phyloP scores from a whole-genome alignment of 2,329 filamentous ascomycete species.

The Xylaria sp. region DNA sequence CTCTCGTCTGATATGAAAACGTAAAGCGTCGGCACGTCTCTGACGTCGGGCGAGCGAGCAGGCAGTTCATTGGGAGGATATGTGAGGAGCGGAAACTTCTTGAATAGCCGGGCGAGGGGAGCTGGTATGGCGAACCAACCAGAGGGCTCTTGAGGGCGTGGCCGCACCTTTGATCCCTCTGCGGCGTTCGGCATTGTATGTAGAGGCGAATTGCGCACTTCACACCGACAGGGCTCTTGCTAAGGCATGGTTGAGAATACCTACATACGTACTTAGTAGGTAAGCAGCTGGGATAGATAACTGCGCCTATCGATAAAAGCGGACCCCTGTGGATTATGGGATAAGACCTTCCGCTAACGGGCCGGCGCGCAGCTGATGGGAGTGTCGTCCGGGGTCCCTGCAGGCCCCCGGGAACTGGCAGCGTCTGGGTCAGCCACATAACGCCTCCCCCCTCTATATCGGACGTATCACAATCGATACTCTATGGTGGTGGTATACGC shows the following conservation, averaged over 20 bases:
- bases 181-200: conserved; percentile 23
- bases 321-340: background rate
- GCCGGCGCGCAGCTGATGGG: conserved; percentile 10
- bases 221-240: background rate
- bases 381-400: background rate
- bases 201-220: background rate
- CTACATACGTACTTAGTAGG: too few relatives aligned
- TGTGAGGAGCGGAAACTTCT: conserved; percentile 80
- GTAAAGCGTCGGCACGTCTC: conserved; percentile 69
- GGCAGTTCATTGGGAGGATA: conserved; percentile 80
- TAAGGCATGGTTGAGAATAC: background rate
- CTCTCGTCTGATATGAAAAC: conserved; percentile 78
- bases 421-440: conserved; percentile 2
- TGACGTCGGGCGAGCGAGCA: conserved; percentile 56
- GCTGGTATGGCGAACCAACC: conserved; percentile 71
- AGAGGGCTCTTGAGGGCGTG: conserved; percentile 41
- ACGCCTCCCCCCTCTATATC: conserved; percentile 7
- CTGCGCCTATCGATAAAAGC: conserved; percentile 14
- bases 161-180: conserved; percentile 29
- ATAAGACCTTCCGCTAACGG: conserved; percentile 6
- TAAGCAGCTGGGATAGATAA: background rate
- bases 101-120: conserved; percentile 84
- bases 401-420: background rate
- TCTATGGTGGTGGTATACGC: background rate
- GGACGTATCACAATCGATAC: background rate